Base-by-base conservation (phyloP, 169 alveolate genomes). In the Babesia sp. region DNA sequence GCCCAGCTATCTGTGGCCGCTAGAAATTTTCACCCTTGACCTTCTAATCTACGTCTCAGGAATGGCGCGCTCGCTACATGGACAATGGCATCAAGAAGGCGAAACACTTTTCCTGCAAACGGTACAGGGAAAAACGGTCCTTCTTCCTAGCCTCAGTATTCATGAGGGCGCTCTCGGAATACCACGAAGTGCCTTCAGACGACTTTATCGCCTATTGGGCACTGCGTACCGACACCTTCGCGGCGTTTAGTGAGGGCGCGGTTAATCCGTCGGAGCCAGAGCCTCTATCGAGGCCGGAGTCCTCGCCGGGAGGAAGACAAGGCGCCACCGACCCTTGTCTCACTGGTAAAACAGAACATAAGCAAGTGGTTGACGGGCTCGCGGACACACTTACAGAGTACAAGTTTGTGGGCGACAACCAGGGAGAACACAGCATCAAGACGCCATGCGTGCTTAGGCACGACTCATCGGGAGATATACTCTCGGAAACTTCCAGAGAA, bases 11-110 rank as follows among this genome's bases (percentile, higher is more conserved):
- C 12, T 18, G 5, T 18, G 50, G 36, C 31, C 51, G 36, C 50
- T 20, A 16, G n/a, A 16, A 26, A 14, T 16, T 34, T 22, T 3
- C 50, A 22, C 24, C 26, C 11, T 34, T 61, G 58, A 45, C 36
- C 74, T 64, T 64, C 74, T 64, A 46, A 64, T 33, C 48, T 42
- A 8, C 28, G 1, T 3, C 41, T 12, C 37, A 79, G 87, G 87
- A 79, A 60, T 79, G 87, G 87, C 51, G 87, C 42, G 84, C 87
- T 26, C 76, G 87, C n/a, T 79, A 79, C 71, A 36, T 70, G 45
- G 83, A 79, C 50, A 53, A 67, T 56, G 87, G 81, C 9, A 48
- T 56, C 22, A 79, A 79, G 84, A 79, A 71, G 77, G 68, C 83
- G 26, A 79, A 68, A 31, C 83, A 79, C 45, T 79, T 79, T 59